Conservation (phyloP, 1,284 basidiomycete species). For the Ceratobasidium sp. region DNA sequence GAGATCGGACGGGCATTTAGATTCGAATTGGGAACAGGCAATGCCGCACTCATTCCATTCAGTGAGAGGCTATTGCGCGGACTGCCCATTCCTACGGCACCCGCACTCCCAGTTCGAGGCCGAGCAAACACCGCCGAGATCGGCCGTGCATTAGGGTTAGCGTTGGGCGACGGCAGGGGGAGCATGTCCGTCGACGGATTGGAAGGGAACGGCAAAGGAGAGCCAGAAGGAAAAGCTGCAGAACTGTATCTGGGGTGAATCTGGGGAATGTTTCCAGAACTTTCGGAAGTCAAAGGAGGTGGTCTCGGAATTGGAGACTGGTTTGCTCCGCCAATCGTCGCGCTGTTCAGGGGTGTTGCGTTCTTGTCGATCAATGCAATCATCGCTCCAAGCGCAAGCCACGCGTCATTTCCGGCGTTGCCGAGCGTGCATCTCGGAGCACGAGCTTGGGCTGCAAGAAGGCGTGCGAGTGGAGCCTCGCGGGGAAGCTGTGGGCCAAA, state of each 20-base stretch:
- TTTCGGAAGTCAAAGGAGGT: not conserved
- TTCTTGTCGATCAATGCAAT: slow-evolving; percentile 28
- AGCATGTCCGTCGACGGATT: slow-evolving; percentile 10
- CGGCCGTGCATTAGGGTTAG: slow-evolving; percentile 28
- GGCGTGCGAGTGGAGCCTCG: slow-evolving; percentile 64
- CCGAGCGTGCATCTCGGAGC: slow-evolving; percentile 57
- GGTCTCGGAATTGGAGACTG: slow-evolving; percentile 10
- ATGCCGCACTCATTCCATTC: slow-evolving; percentile 19
- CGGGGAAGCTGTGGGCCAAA: slow-evolving; percentile 48
- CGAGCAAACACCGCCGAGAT: slow-evolving; percentile 34
- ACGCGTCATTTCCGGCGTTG: slow-evolving; percentile 77
- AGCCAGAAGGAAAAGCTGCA: not conserved
- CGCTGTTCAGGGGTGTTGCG: slow-evolving; percentile 18
- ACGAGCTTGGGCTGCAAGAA: slow-evolving; percentile 57
- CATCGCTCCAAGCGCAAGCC: slow-evolving; percentile 66
- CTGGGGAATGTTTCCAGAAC: not conserved
- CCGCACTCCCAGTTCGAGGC: slow-evolving; percentile 28
- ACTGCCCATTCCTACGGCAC: not conserved
- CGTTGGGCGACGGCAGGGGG: slow-evolving; percentile 1
- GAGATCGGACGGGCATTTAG: slow-evolving; percentile 23
- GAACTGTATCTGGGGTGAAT: slow-evolving; percentile 10
- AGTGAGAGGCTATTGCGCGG: slow-evolving; percentile 6
- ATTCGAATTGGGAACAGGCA: not conserved
- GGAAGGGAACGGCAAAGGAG: slow-evolving; percentile 1
- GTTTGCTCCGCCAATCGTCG: slow-evolving; percentile 23